phyloP scores from a whole-genome alignment of 1,284 basidiomycete species.

The Irpex lacteus region DNA sequence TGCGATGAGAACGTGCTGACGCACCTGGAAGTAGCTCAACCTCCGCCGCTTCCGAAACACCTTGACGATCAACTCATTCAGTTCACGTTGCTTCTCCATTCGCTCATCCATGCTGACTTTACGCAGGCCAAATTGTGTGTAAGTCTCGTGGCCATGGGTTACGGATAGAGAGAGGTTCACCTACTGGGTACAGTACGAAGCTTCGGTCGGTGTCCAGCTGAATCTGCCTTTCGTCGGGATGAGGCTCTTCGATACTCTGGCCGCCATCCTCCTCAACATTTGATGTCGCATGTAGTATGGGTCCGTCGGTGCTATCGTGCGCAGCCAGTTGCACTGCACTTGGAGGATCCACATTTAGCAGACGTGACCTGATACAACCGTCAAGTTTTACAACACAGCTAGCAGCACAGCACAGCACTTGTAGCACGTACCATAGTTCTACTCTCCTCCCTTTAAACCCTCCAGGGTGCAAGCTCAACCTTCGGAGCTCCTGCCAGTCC shows the following conservation, averaged over 20 bases:
- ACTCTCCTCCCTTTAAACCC: conserved; percentile 60
- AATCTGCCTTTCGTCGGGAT: conserved; percentile 84
- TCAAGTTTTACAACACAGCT: conserved; percentile 9
- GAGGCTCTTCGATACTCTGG: conserved; percentile 30
- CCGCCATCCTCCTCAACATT: conserved; percentile 6
- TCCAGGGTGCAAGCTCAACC: conserved; percentile 50
- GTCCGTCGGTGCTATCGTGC: no score
- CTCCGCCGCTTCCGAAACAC: conserved; percentile 72
- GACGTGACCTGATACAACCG: conserved; percentile 19
- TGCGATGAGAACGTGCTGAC: conserved; percentile 14
- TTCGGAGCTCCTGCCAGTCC: conserved; percentile 50
- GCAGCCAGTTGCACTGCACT: no score
- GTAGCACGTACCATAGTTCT: conserved; percentile 51
- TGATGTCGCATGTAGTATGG: background rate
- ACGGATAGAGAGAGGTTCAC: conserved; percentile 43
- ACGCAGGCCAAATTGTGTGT: background rate
- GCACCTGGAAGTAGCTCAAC: conserved; percentile 84
- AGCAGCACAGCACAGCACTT: background rate
- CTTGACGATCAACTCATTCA: conserved; percentile 74
- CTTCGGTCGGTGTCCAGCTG: conserved; percentile 84
- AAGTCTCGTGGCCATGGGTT: conserved; percentile 3
- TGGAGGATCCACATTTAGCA: conserved; percentile 15
- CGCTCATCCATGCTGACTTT: conserved; percentile 25
- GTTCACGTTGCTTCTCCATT: conserved; percentile 58
- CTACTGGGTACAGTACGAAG: conserved; percentile 86